Evolutionary conservation across 352 stramenopile genomes (phyloP).

Genomic region (Phytophthora ramorum): DNA sequence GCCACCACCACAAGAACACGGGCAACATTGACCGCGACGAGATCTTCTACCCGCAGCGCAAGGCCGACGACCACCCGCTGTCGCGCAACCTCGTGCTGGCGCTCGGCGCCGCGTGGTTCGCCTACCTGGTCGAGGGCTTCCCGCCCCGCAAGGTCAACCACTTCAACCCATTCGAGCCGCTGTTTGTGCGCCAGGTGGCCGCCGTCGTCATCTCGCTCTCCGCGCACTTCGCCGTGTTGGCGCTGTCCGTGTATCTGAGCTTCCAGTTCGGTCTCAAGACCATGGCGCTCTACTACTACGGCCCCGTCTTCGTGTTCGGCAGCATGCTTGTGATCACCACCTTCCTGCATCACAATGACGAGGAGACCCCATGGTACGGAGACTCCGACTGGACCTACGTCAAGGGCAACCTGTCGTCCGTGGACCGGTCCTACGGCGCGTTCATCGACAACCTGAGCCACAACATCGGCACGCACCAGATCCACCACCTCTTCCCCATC

Average conservation of each 20-base stretch:
- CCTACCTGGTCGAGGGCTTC: conserved; percentile 78
- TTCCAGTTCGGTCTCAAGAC: conserved; percentile 55
- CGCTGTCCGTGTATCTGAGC: conserved; percentile 49
- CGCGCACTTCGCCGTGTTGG: conserved; percentile 49
- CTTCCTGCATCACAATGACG: conserved; percentile 87
- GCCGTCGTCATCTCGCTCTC: conserved; percentile 71
- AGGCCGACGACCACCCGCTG: conserved; percentile 54
- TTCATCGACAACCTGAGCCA: conserved; percentile 87
- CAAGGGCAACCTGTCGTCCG: conserved; percentile 83
- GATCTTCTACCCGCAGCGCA: conserved; percentile 84
- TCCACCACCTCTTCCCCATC: conserved; percentile 89
- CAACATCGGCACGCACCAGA: conserved; percentile 89
- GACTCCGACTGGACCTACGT: conserved; percentile 88
- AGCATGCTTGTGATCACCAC: conserved; percentile 87
- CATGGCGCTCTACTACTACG: conserved; percentile 86
- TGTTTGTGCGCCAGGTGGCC: conserved; percentile 68
- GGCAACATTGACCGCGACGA: conserved; percentile 88
- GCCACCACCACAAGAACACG: conserved; percentile 90
- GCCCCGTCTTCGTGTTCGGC: conserved; percentile 74
- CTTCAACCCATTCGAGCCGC: conserved; percentile 81
- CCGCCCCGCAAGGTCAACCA: conserved; percentile 80
- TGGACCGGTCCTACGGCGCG: conserved; percentile 81
- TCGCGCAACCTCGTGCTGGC: conserved; percentile 56
- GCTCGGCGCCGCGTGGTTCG: conserved; percentile 74
- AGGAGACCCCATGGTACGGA: conserved; percentile 84